Conservation (phyloP, 164 flowering plant genomes). For the Protea cynaroides region DNA sequence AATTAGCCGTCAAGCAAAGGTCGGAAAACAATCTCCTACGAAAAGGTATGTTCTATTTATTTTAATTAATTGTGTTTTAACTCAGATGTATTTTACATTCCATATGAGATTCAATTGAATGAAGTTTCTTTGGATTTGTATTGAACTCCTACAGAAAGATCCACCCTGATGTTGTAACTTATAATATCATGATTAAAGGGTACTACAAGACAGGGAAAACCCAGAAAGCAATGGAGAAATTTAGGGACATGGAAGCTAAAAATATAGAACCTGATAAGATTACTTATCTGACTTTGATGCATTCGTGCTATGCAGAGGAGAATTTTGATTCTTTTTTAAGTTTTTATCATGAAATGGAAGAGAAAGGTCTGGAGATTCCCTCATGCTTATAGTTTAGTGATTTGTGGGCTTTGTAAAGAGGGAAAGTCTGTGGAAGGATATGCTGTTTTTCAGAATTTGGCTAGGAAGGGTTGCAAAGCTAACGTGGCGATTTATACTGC, state of each 20-base stretch:
- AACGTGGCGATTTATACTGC: slow-evolving; percentile 84
- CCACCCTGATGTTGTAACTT: slow-evolving; percentile 70
- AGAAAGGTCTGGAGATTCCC: slow-evolving; percentile 74
- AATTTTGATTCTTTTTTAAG: slow-evolving; percentile 57
- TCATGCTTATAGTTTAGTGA: slow-evolving; percentile 86
- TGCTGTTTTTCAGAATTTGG: slow-evolving; percentile 62
- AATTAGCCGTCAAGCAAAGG: too few species aligned
- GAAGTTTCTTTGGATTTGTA: too few species aligned
- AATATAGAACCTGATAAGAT: slow-evolving; percentile 67
- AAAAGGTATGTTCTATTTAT: too few species aligned
- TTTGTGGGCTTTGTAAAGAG: slow-evolving; percentile 69
- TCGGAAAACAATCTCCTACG: too few species aligned
- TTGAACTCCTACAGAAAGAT: too few species aligned
- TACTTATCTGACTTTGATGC: slow-evolving; percentile 73
- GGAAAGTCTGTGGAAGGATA: slow-evolving; percentile 61
- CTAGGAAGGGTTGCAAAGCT: slow-evolving; percentile 37
- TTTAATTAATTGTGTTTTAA: too few species aligned
- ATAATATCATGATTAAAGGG: slow-evolving; percentile 87
- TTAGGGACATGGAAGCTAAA: slow-evolving; percentile 60
- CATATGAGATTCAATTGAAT: too few species aligned
- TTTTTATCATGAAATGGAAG: slow-evolving; percentile 85
- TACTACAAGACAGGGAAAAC: slow-evolving; percentile 68
- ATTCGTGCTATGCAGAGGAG: slow-evolving; percentile 53
- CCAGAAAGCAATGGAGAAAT: slow-evolving; percentile 51
- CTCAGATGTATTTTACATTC: too few species aligned